These are phyloP conservation scores for Setaria italica DNA, from an alignment of 202 grass and related monocot species.

Conservation along the genomic window DNA sequence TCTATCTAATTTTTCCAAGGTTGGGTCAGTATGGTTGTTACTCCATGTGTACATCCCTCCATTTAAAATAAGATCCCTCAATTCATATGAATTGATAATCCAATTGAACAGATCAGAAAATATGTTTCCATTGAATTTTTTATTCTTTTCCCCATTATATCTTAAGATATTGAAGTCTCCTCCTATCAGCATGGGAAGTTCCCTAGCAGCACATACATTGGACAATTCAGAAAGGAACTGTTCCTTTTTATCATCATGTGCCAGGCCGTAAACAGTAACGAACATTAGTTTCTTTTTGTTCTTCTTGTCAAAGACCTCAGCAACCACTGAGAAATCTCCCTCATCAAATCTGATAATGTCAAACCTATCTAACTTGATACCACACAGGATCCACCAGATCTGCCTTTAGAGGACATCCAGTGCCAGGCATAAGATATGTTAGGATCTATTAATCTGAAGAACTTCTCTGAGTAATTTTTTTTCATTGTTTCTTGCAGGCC, in stretches of 20 bases:
- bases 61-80: no score
- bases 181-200: neutral
- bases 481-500: neutral
- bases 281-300: no score
- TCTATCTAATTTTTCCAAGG: no score
- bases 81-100: no score
- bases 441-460: neutral
- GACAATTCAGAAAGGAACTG: neutral
- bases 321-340: neutral
- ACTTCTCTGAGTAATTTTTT: neutral
- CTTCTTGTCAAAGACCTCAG: neutral
- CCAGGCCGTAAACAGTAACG: neutral
- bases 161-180: neutral
- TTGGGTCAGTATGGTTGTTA: no score
- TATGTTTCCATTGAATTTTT: neutral
- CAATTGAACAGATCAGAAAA: no score
- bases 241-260: neutral
- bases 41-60: no score
- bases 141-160: neutral
- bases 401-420: neutral
- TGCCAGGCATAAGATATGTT: rapidly evolving
- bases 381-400: neutral
- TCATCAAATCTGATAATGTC: neutral
- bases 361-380: neutral
- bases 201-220: neutral